Conservation (phyloP, 2,329 filamentous ascomycete genomes). For the Daldinia eschscholtzii region DNA sequence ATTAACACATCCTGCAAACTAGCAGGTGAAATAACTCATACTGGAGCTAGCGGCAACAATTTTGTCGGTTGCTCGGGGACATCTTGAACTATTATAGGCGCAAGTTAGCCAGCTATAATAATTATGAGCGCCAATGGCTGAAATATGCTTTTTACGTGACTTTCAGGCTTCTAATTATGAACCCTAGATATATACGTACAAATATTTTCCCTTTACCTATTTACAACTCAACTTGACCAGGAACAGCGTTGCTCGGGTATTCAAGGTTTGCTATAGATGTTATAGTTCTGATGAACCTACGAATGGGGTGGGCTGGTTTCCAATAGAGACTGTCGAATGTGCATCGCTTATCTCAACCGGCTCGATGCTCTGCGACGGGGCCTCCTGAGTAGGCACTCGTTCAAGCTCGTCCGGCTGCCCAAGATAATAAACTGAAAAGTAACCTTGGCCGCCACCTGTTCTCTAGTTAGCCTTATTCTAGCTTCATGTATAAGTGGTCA, state of each 20-base stretch:
- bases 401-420: neutral
- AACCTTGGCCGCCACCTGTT: slow-evolving; percentile 36
- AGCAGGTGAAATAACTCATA: slow-evolving; percentile 77
- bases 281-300: neutral
- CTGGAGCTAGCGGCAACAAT: slow-evolving; percentile 74
- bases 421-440: slow-evolving; percentile 30
- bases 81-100: neutral
- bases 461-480: neutral
- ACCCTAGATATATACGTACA: too few relatives aligned
- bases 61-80: slow-evolving; percentile 72
- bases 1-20: slow-evolving; percentile 69
- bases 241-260: too few relatives aligned
- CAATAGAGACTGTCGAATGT: slow-evolving; percentile 1
- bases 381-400: neutral
- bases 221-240: too few relatives aligned
- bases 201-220: too few relatives aligned
- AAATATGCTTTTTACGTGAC: too few relatives aligned
- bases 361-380: slow-evolving; percentile 11
- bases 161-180: neutral
- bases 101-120: neutral
- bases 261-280: neutral
- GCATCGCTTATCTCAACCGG: neutral
- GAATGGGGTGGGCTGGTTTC: neutral
- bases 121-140: neutral
- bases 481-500: neutral